These are phyloP conservation scores for Aspergillus arachidicola DNA, from an alignment of 2,329 filamentous ascomycete genomes.

Conservation along the genomic window DNA sequence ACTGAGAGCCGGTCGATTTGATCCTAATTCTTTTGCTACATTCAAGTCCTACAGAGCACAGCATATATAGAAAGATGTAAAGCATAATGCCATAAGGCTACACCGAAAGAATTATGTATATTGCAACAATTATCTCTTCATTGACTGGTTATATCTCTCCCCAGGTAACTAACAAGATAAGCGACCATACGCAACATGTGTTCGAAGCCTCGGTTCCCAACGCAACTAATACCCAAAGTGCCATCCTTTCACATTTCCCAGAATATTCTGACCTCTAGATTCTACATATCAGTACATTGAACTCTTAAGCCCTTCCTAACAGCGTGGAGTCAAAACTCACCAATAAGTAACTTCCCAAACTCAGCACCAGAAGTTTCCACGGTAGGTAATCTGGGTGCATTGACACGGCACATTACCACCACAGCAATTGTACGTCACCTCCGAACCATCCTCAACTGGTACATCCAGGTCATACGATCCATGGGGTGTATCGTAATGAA, in stretches of 20 bases:
- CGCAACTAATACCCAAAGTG: background rate
- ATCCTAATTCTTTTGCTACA: no score
- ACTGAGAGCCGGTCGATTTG: no score
- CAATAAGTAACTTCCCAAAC: background rate
- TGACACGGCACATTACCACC: background rate
- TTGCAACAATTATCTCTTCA: background rate
- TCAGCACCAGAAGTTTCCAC: background rate
- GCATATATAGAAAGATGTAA: no score
- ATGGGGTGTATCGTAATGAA: background rate
- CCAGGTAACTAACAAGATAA: background rate
- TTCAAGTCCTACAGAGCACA: no score
- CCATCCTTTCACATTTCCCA: background rate
- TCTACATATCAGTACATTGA: background rate
- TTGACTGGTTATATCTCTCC: background rate
- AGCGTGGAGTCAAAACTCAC: background rate
- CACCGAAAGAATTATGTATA: rapidly evolving
- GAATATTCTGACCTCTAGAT: background rate
- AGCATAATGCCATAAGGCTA: rapidly evolving
- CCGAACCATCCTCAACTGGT: background rate
- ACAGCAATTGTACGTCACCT: background rate
- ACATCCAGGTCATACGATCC: background rate
- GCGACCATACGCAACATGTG: background rate
- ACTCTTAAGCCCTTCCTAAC: background rate
- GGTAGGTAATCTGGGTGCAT: background rate
- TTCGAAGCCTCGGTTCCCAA: background rate